Conservation (phyloP, 441 rosid genomes). For the Pelargonium cotyledonis region DNA sequence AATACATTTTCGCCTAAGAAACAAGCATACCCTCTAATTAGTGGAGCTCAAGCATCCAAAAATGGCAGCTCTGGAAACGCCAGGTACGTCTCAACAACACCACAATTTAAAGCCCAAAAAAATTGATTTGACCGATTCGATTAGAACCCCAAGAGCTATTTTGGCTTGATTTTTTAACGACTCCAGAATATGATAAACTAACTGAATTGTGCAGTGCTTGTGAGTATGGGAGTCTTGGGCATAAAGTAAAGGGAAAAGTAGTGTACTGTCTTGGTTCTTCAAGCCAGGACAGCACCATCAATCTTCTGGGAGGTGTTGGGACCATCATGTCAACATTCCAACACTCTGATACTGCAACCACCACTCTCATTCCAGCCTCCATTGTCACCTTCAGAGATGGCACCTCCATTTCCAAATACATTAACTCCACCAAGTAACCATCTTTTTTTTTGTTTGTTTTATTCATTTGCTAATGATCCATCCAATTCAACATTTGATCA, state of each 20-base stretch:
- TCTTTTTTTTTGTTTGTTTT: too few relatives aligned
- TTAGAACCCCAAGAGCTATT: too few relatives aligned
- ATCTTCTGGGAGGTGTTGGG: conserved; percentile 49
- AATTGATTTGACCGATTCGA: neutral
- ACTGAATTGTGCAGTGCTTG: conserved; percentile 51
- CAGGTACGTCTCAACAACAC: conserved; percentile 29
- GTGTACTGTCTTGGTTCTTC: conserved; percentile 49
- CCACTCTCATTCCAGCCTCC: conserved; percentile 37
- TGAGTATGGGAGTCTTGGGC: conserved; percentile 45
- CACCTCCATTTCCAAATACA: neutral
- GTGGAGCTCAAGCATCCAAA: conserved; percentile 54
- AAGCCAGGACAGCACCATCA: conserved; percentile 43
- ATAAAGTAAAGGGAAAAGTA: conserved; percentile 58
- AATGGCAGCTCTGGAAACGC: conserved; percentile 30
- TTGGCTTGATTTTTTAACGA: too few relatives aligned
- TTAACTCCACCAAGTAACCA: neutral
- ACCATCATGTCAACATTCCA: conserved; percentile 25
- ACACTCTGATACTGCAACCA: conserved; percentile 29
- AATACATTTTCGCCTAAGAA: conserved; percentile 49
- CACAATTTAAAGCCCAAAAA: neutral
- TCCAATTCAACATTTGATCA: neutral
- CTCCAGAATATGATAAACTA: too few relatives aligned
- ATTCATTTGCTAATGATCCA: neutral
- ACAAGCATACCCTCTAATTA: conserved; percentile 51
- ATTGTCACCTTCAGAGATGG: conserved; percentile 37